A percentile compares a stretch with the other conserved stretches of the same genome.
phyloP scores from a whole-genome alignment of 192 early-diverging fungal genomes.

The Coemansia sp. region DNA sequence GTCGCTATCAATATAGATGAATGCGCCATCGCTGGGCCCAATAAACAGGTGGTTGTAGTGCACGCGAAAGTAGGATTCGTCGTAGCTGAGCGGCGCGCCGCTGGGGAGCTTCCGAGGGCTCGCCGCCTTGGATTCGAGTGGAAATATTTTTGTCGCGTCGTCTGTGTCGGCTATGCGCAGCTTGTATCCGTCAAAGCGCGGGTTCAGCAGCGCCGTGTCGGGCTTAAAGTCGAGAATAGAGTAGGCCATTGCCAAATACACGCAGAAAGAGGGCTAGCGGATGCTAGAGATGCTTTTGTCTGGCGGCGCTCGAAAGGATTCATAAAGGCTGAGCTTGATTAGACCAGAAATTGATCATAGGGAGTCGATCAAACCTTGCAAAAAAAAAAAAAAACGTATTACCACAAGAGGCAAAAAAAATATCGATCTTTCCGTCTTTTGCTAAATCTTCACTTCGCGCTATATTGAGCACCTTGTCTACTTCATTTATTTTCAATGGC shows the following conservation, averaged over 20 bases:
- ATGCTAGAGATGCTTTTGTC: too few relatives aligned
- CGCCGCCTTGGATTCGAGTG: conserved; percentile 6
- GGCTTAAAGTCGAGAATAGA: conserved; percentile 33
- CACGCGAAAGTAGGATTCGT: conserved; percentile 65
- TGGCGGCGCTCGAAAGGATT: too few relatives aligned
- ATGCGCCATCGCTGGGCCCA: conserved; percentile 43
- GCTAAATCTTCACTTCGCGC: background rate
- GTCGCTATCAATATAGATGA: conserved; percentile 31
- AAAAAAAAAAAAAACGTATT: too few relatives aligned
- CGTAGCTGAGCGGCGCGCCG: conserved; percentile 62
- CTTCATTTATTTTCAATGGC: background rate
- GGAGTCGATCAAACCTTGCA: background rate
- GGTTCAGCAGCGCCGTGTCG: conserved; percentile 58
- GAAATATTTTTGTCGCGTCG: background rate
- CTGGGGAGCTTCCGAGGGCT: conserved; percentile 47
- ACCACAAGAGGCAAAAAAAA: background rate
- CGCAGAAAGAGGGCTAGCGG: background rate
- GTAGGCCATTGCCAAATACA: conserved; percentile 18
- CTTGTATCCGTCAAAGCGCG: conserved; percentile 77
- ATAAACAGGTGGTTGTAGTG: conserved; percentile 67
- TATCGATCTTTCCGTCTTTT: background rate
- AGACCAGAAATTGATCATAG: background rate
- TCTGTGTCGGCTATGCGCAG: conserved; percentile 59
- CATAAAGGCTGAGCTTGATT: background rate
- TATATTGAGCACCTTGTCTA: background rate